Base-by-base conservation (phyloP, 2,329 filamentous ascomycete genomes). In the Colletotrichum gigasporum region DNA sequence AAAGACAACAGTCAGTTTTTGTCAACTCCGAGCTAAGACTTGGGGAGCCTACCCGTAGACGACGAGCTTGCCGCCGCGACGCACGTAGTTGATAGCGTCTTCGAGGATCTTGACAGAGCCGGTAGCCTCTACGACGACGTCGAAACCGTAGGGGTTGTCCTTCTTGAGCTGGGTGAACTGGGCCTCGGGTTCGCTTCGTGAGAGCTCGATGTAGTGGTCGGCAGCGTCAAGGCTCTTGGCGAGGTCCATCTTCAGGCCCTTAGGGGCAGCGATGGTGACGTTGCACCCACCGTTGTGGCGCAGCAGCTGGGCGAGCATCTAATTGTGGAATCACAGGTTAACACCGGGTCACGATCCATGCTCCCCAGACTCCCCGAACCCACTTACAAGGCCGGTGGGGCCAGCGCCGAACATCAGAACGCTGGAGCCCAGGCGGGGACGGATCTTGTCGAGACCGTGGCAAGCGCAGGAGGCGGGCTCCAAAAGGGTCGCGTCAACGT, bases 381-480 rank as follows among this genome's bases (percentile, higher is more conserved):
- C n/a, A 73, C 79, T 74, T 74, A 82, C 80, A 32, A 91, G 82
- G 64, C 90, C 89, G 30, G 89, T 91, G 9, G 89, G 88, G 5
- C 89, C 89, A 66, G 87, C 87, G 62, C 87, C 87, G 70, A 91
- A 89, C 78, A 91, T 84, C 53, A 91, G 82, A 44, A 90, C 86
- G 48, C 85, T 84, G 24, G 87, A 90, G 28, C 89, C 87, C 65
- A 90, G 83, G 71, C 87, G 87, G 11, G 89, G 88, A 4, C 83
- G 81, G 70, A 92, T 91, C 79, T 89, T 88, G 74, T 91, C 89
- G 22, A 91, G 79, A 12, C 89, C 89, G 72, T 92, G 90, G 67
- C 87, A 86, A n/a, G 90, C 89, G 69, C 90, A 92, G 4, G 89
- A 90, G 5, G 89, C 89, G 11, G 90, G 88, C 75, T 92, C 90